Conservation (phyloP, 2,329 filamentous ascomycete species). For the Penicillium sp. region DNA sequence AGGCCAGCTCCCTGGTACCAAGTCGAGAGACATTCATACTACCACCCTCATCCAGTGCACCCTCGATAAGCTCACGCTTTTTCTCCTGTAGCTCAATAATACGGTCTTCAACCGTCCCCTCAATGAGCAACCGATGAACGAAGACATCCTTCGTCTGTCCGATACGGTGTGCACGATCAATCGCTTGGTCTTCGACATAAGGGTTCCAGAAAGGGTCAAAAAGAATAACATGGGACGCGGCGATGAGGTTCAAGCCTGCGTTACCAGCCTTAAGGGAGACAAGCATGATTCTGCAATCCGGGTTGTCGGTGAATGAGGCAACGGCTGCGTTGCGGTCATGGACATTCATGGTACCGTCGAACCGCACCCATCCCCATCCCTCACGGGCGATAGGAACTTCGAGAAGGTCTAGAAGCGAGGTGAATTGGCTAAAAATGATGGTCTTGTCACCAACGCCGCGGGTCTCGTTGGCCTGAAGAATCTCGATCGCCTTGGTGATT, state of each 20-base stretch:
- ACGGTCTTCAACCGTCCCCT: slow-evolving; percentile 81
- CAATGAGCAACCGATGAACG: slow-evolving; percentile 76
- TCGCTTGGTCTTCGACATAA: slow-evolving; percentile 86
- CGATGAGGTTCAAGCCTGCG: slow-evolving; percentile 80
- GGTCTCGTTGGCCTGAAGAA: slow-evolving; percentile 56
- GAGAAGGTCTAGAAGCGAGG: slow-evolving; percentile 73
- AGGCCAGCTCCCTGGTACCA: slow-evolving; percentile 65
- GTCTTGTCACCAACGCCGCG: slow-evolving; percentile 66
- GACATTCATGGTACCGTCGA: slow-evolving; percentile 74
- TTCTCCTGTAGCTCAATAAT: slow-evolving; percentile 76
- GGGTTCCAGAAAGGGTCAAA: slow-evolving; percentile 96
- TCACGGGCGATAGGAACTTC: slow-evolving; percentile 68
- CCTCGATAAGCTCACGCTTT: slow-evolving; percentile 75
- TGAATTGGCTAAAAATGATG: slow-evolving; percentile 81
- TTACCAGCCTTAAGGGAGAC: slow-evolving; percentile 80
- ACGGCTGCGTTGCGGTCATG: slow-evolving; percentile 67
- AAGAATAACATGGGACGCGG: slow-evolving; percentile 82
- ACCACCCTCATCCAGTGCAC: slow-evolving; percentile 75
- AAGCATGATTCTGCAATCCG: slow-evolving; percentile 67
- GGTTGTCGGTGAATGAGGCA: slow-evolving; percentile 64
- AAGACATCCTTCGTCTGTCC: slow-evolving; percentile 73
- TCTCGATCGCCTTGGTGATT: slow-evolving; percentile 66
- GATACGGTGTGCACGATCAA: slow-evolving; percentile 86
- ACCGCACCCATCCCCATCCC: slow-evolving; percentile 63
- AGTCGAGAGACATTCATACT: slow-evolving; percentile 67